Evolutionary conservation across 257 asterid species (phyloP).

Genomic region (Scutellaria baicalensis): DNA sequence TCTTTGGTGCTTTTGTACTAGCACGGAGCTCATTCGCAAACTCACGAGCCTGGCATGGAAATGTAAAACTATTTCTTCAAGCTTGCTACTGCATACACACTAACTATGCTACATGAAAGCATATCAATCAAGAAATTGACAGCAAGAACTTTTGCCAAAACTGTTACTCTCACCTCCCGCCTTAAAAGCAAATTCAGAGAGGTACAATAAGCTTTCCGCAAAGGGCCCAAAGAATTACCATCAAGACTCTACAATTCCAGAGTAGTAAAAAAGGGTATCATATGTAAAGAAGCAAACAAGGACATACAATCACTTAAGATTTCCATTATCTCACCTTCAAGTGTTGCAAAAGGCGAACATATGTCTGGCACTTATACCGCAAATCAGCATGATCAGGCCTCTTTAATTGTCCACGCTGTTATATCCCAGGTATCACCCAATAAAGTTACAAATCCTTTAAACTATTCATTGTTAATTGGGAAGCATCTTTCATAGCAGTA

Average conservation of each 20-base stretch:
- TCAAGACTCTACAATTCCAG: conserved; percentile 71
- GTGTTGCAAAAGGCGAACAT: conserved; percentile 98
- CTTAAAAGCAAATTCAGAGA: conserved; percentile 86
- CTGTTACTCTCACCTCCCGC: conserved; percentile 69
- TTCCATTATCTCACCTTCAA: conserved; percentile 54
- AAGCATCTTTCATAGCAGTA: conserved; percentile 23
- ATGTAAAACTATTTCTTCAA: conserved; percentile 12
- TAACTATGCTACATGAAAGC: not conserved
- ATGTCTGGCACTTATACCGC: conserved; percentile 91
- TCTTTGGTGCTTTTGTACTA: conserved; percentile 68
- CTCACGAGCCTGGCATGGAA: conserved; percentile 80
- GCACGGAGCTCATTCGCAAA: conserved; percentile 97
- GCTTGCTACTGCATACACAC: conserved; percentile 1
- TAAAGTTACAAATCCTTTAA: not conserved
- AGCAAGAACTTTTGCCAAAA: conserved; percentile 15
- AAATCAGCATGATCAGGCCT: conserved; percentile 97
- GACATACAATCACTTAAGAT: not conserved
- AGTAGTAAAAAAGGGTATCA: conserved; percentile 8
- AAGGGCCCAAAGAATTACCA: conserved; percentile 66
- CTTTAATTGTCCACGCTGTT: conserved; percentile 94
- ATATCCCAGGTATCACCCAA: conserved; percentile 22
- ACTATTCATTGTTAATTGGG: conserved; percentile 7
- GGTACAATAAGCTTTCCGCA: conserved; percentile 95
- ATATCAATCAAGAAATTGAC: not conserved
- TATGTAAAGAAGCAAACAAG: conserved; percentile 12